A percentile compares a stretch with the other conserved stretches of the same genome.
phyloP scores from a whole-genome alignment of 73 alveolate species.

The Symbiodinium pilosum region DNA sequence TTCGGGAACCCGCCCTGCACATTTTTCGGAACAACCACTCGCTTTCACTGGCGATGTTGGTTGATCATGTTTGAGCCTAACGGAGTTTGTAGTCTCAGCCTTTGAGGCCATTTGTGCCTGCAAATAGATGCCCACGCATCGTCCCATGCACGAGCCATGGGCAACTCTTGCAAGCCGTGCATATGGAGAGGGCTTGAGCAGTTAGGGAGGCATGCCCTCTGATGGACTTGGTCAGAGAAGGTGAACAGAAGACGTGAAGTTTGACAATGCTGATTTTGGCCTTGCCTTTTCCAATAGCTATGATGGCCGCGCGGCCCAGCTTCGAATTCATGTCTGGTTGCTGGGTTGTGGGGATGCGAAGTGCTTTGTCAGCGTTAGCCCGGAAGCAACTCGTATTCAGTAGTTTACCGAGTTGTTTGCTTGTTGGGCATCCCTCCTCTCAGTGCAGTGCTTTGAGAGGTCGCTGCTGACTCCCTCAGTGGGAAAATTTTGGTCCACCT shows the following conservation, averaged over 20 bases:
- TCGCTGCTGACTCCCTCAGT: not conserved
- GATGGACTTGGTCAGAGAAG: no score
- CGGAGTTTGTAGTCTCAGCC: not conserved
- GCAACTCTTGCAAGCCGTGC: not conserved
- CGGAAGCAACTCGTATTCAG: not conserved
- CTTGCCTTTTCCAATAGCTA: not conserved
- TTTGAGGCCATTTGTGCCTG: not conserved
- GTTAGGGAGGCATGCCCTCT: no score
- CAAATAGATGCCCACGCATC: not conserved
- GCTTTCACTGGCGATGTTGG: not conserved
- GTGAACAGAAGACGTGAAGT: no score
- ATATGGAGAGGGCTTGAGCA: not conserved
- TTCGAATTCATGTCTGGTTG: not conserved
- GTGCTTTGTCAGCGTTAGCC: not conserved
- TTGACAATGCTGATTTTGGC: no score
- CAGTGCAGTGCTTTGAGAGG: not conserved
- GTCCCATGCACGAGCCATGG: conserved; percentile 6
- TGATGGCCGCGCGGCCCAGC: not conserved
- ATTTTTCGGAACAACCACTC: not conserved
- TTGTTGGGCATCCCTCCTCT: not conserved
- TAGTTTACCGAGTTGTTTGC: not conserved
- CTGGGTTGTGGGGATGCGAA: no score
- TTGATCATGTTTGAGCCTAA: not conserved
- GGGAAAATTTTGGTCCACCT: conserved; percentile 8
- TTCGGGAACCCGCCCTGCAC: not conserved